Conservation (phyloP, 371 early-diverging fungal species). For the Batrachochytrium dendrobatidis region DNA sequence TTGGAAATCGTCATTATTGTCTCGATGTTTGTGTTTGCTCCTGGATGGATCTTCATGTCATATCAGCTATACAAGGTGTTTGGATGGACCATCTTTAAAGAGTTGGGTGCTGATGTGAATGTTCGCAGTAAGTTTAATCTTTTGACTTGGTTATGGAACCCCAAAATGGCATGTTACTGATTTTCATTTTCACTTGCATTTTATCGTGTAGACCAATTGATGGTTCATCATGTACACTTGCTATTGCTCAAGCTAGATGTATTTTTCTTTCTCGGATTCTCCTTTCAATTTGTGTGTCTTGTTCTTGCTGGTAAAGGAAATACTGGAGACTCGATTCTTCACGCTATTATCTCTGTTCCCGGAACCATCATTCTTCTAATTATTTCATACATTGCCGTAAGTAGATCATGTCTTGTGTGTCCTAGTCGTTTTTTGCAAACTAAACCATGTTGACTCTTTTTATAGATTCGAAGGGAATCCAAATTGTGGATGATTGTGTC, state of each 20-base stretch:
- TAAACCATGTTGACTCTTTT: not conserved
- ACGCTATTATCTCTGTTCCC: constrained; percentile 21
- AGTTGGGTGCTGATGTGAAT: constrained; percentile 42
- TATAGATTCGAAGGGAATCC: constrained; percentile 28
- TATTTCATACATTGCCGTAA: constrained; percentile 35
- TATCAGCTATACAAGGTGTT: constrained; percentile 36
- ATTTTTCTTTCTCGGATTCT: constrained; percentile 43
- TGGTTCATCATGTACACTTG: constrained; percentile 41
- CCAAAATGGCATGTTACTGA: not conserved
- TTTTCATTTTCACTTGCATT: not conserved
- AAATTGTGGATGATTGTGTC: constrained; percentile 26
- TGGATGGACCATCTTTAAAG: constrained; percentile 47
- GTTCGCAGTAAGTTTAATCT: constrained; percentile 28
- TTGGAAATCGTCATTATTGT: constrained; percentile 26
- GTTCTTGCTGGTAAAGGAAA: constrained; percentile 11
- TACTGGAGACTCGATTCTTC: constrained; percentile 11
- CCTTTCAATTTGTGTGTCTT: constrained; percentile 36
- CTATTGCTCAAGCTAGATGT: constrained; percentile 46
- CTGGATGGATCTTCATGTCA: constrained; percentile 31
- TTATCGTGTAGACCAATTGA: constrained; percentile 30
- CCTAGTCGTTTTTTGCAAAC: not conserved
- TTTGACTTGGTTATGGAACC: not conserved
- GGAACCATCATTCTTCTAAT: constrained; percentile 26
- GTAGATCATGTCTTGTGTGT: not conserved
- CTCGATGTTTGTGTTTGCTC: constrained; percentile 22